phyloP scores from a whole-genome alignment of 2,329 filamentous ascomycete genomes.

The Cladosporium sphaerospermum region DNA sequence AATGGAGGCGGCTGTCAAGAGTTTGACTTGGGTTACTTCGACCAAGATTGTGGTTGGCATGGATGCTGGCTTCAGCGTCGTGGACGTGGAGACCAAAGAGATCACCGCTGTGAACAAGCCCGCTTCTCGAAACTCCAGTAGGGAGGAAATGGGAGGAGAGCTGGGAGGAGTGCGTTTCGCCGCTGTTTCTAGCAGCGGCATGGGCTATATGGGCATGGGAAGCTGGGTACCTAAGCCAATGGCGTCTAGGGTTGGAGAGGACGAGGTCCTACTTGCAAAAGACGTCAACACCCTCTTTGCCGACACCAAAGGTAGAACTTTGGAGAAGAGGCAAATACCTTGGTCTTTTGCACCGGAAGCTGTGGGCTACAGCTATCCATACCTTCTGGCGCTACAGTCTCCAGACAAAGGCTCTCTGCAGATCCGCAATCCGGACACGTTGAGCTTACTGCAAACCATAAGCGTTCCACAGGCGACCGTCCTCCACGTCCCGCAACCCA shows the following conservation, averaged over 20 bases:
- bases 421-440: conserved; percentile 83
- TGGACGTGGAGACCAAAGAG: conserved; percentile 70
- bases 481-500: conserved; percentile 86
- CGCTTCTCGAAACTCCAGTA: conserved; percentile 17
- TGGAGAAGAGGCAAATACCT: conserved; percentile 82
- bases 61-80: conserved; percentile 83
- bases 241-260: conserved; percentile 72
- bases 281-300: conserved; percentile 95
- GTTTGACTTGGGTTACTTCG: conserved; percentile 83
- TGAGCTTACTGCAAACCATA: conserved; percentile 84
- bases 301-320: conserved; percentile 70
- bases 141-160: conserved; percentile 43
- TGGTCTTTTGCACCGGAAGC: conserved; percentile 85
- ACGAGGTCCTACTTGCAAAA: conserved; percentile 88
- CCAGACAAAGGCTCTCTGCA: conserved; percentile 79
- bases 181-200: conserved; percentile 74
- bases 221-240: conserved; percentile 88
- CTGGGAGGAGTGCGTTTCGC: conserved; percentile 63
- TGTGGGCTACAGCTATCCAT: conserved; percentile 94
- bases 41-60: conserved; percentile 84
- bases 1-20: conserved; percentile 77
- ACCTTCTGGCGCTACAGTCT: conserved; percentile 79
- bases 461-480: conserved; percentile 73
- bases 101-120: conserved; percentile 64
- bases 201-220: conserved; percentile 95